Percentiles rank a stretch among this genome's conserved stretches.
Conservation (phyloP, 2,329 filamentous ascomycete species). For the Scopulariopsis brevicaulis region DNA sequence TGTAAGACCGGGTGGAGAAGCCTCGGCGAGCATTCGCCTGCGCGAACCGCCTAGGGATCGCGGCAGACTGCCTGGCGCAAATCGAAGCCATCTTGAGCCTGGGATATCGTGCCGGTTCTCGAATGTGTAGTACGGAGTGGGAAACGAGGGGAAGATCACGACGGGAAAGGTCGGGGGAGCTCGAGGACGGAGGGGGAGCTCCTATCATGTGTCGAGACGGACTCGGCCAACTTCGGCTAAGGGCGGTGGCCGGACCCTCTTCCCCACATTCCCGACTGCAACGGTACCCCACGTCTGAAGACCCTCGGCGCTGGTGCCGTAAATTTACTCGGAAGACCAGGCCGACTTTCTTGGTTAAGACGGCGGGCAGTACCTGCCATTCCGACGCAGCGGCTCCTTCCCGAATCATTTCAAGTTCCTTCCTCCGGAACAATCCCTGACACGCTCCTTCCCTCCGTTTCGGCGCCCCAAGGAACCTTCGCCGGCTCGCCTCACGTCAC, state of each 20-base stretch:
- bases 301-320: no score
- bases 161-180: neutral
- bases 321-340: no score
- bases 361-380: no score
- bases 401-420: no score
- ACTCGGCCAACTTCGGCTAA: slow-evolving; percentile 5
- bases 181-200: neutral
- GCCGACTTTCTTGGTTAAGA: no score
- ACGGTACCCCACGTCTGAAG: neutral
- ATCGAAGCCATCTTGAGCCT: neutral
- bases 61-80: slow-evolving; percentile 25
- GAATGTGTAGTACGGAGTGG: neutral
- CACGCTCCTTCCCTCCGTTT: no score
- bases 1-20: slow-evolving; percentile 32
- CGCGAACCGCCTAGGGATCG: slow-evolving; percentile 16
- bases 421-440: no score
- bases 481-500: neutral
- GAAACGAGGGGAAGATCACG: neutral
- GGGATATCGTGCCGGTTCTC: neutral
- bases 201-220: slow-evolving; percentile 1
- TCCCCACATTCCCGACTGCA: neutral
- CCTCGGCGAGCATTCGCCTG: slow-evolving; percentile 6
- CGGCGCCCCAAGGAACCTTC: no score
- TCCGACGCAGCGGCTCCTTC: no score
- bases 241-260: neutral